phyloP scores from a whole-genome alignment of 2,329 filamentous ascomycete species.

The Aspergillus brasiliensis region DNA sequence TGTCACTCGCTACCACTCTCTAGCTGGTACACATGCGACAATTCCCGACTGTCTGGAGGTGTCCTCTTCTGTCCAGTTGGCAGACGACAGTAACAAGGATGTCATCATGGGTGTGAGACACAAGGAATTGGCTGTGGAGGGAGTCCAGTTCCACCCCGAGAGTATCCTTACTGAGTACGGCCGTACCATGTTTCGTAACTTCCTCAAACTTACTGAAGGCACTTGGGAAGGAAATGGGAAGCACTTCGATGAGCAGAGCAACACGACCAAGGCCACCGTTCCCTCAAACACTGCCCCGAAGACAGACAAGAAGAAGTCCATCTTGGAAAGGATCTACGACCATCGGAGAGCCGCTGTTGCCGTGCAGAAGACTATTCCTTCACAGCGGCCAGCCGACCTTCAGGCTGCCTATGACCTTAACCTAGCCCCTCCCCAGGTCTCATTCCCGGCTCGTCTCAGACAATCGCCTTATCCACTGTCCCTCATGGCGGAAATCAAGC shows the following conservation, averaged over 20 bases:
- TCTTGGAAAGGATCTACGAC: slow-evolving; percentile 87
- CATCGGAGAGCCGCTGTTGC: slow-evolving; percentile 75
- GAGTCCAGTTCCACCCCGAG: slow-evolving; percentile 96
- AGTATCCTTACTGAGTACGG: slow-evolving; percentile 93
- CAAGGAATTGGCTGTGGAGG: slow-evolving; percentile 87
- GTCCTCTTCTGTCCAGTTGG: slow-evolving; percentile 80
- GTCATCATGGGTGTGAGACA: slow-evolving; percentile 97
- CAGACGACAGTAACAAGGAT: slow-evolving; percentile 71
- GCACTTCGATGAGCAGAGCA: slow-evolving; percentile 26
- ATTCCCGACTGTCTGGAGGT: slow-evolving; percentile 84
- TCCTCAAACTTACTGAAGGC: slow-evolving; percentile 81
- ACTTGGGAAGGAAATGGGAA: slow-evolving; percentile 82
- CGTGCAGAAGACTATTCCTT: slow-evolving; percentile 81
- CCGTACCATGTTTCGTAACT: slow-evolving; percentile 87
- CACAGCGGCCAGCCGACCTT: slow-evolving; percentile 78
- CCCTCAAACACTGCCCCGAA: slow-evolving; percentile 28
- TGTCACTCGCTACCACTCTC: slow-evolving; percentile 93
- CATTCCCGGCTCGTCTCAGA: slow-evolving; percentile 75
- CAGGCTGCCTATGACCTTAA: slow-evolving; percentile 84
- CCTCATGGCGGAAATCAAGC: slow-evolving; percentile 95
- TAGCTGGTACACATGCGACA: slow-evolving; percentile 87
- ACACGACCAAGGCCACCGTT: slow-evolving; percentile 18
- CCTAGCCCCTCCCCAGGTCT: slow-evolving; percentile 79
- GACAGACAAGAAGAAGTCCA: slow-evolving; percentile 70
- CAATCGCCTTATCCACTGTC: slow-evolving; percentile 86